Evolutionary conservation across 2,329 filamentous ascomycete species (phyloP).

Genomic region (Hortaea werneckii): DNA sequence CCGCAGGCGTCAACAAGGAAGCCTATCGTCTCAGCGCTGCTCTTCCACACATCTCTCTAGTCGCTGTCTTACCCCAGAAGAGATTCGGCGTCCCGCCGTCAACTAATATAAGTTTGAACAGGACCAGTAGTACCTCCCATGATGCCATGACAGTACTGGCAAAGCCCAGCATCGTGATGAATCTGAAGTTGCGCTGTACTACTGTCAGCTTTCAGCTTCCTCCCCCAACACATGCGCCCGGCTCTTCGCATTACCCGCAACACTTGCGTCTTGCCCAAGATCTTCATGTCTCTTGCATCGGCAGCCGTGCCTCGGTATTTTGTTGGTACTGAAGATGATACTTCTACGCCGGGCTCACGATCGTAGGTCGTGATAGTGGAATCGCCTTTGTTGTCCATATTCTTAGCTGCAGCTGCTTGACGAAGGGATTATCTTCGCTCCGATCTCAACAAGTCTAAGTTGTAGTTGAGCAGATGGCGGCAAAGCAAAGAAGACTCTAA

Average conservation of each 20-base stretch:
- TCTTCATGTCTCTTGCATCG: slow-evolving; percentile 6
- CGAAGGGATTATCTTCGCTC: no score
- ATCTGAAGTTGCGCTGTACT: neutral
- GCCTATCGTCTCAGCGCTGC: neutral
- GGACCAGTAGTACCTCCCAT: neutral
- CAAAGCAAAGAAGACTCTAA: no score
- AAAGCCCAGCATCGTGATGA: neutral
- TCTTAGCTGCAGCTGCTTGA: no score
- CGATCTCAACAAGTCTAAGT: no score
- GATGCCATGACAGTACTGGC: neutral
- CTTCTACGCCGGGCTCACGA: no score
- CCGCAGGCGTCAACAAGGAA: slow-evolving; percentile 26
- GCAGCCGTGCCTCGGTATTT: neutral
- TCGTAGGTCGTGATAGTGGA: no score
- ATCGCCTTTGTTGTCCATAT: no score
- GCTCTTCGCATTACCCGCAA: slow-evolving; percentile 13
- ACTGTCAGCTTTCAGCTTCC: neutral
- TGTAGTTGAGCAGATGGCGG: no score
- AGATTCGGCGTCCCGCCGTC: slow-evolving; percentile 21
- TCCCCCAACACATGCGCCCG: slow-evolving; percentile 13
- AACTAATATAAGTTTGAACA: slow-evolving; percentile 11
- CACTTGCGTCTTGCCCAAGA: slow-evolving; percentile 8
- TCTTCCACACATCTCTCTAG: no score
- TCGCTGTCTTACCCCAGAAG: slow-evolving; percentile 15
- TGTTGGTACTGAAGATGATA: neutral